A percentile compares a stretch with the other conserved stretches of the same genome.
Conservation (phyloP, 495 filamentous ascomycete species). For the Pseudotulostoma volvatum region DNA sequence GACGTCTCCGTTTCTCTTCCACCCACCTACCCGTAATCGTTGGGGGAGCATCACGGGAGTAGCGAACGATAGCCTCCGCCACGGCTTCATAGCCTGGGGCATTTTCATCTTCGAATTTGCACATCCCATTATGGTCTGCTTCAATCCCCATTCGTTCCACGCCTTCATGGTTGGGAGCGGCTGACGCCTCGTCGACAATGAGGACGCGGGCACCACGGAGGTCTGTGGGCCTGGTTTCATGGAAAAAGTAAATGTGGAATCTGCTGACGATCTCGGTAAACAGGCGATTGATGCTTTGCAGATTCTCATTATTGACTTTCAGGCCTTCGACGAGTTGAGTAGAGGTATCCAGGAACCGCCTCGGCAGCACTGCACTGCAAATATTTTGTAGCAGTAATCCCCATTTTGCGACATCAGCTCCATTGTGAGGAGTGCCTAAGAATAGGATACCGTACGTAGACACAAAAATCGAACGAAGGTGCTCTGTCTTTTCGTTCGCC, state of each 20-base stretch:
- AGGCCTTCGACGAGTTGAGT: conserved; percentile 54
- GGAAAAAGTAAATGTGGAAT: conserved; percentile 57
- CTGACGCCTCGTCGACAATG: conserved; percentile 63
- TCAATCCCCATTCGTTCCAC: conserved; percentile 66
- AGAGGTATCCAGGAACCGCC: conserved; percentile 53
- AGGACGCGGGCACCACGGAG: conserved; percentile 41
- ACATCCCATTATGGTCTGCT: conserved; percentile 75
- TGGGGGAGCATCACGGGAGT: conserved; percentile 41
- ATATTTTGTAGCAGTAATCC: conserved; percentile 58
- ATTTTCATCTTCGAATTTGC: conserved; percentile 59
- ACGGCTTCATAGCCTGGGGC: conserved; percentile 62
- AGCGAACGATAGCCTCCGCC: conserved; percentile 53
- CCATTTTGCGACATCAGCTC: conserved; percentile 63
- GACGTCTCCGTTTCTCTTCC: conserved; percentile 40
- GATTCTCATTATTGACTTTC: conserved; percentile 58
- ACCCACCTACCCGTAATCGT: conserved; percentile 46
- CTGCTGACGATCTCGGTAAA: conserved; percentile 59
- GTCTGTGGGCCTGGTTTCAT: conserved; percentile 53
- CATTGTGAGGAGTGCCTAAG: conserved; percentile 74
- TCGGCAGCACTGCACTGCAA: conserved; percentile 51
- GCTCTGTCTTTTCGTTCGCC: conserved; percentile 47
- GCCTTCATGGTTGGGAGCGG: conserved; percentile 55
- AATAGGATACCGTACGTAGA: conserved; percentile 78
- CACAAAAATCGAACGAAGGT: conserved; percentile 62
- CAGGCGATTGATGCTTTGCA: conserved; percentile 64